Conservation (phyloP, 2,329 filamentous ascomycete genomes). For the Diaporthe batatas region DNA sequence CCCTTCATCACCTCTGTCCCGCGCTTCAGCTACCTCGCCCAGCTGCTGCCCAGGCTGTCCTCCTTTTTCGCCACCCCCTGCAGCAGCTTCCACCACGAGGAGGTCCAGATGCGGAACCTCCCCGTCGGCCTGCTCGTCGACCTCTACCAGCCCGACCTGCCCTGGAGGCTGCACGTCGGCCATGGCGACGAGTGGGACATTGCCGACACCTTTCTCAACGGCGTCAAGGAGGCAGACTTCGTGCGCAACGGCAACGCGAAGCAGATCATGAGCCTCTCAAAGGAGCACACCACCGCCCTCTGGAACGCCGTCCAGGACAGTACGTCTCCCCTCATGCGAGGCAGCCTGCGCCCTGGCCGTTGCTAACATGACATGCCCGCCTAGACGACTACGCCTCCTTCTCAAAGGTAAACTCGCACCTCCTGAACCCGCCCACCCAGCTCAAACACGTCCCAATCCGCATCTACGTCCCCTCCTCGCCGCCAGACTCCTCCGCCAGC, state of each 20-base stretch:
- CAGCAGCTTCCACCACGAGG: slow-evolving; percentile 71
- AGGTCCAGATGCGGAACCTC: slow-evolving; percentile 66
- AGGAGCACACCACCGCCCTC: slow-evolving; percentile 83
- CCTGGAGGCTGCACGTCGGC: slow-evolving; percentile 68
- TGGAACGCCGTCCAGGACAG: slow-evolving; percentile 85
- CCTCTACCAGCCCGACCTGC: slow-evolving; percentile 67
- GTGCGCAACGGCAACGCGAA: slow-evolving; percentile 89
- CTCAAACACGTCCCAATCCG: slow-evolving; percentile 89
- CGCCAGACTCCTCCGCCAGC: slow-evolving; percentile 55
- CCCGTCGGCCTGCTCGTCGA: slow-evolving; percentile 68
- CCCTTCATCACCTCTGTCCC: slow-evolving; percentile 68
- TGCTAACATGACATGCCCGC: slow-evolving; percentile 8
- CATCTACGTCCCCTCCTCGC: slow-evolving; percentile 82
- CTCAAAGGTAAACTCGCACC: slow-evolving; percentile 78
- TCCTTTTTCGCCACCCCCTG: slow-evolving; percentile 67
- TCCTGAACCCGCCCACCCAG: slow-evolving; percentile 80
- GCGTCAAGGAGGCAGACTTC: slow-evolving; percentile 83
- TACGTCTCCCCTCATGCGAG: too few relatives aligned
- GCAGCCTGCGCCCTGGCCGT: too few relatives aligned
- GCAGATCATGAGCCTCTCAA: slow-evolving; percentile 89
- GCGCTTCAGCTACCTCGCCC: slow-evolving; percentile 71
- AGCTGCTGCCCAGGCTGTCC: slow-evolving; percentile 67
- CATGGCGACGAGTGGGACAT: slow-evolving; percentile 72
- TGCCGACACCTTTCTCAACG: slow-evolving; percentile 73
- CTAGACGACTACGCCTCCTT: slow-evolving; percentile 80